These are phyloP conservation scores for Pythium coloratum DNA, from an alignment of 352 stramenopile species.

Conservation along the genomic window DNA sequence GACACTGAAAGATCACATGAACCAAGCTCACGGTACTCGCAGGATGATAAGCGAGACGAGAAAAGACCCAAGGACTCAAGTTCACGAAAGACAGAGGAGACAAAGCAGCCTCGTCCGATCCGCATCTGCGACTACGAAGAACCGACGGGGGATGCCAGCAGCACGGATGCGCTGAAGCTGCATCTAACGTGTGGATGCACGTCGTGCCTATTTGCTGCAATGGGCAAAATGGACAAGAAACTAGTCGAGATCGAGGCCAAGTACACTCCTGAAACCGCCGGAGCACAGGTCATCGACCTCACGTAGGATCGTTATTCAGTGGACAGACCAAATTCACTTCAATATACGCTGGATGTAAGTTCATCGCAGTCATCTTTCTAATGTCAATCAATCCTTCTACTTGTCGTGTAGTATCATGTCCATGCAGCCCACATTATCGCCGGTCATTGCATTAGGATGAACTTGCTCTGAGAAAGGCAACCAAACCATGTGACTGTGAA, in stretches of 20 bases:
- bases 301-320: neutral
- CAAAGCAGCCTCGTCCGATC: neutral
- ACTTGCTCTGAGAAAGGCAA: neutral
- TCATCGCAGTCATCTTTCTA: neutral
- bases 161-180: neutral
- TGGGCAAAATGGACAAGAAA: constrained; percentile 9
- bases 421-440: neutral
- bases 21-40: too few relatives aligned
- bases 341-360: neutral
- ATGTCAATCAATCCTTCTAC: too few relatives aligned
- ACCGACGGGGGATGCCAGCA: neutral
- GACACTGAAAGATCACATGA: too few relatives aligned
- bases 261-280: neutral
- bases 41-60: neutral
- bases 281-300: neutral
- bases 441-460: neutral
- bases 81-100: neutral
- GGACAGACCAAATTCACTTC: too few relatives aligned
- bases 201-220: constrained; percentile 13
- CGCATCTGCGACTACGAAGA: constrained; percentile 3
- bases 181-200: constrained; percentile 13
- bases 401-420: too few relatives aligned
- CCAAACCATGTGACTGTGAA: neutral
- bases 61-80: neutral
- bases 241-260: neutral